These are phyloP conservation scores for Linanthus parryae DNA, from an alignment of 148 eudicot species.

Conservation along the genomic window DNA sequence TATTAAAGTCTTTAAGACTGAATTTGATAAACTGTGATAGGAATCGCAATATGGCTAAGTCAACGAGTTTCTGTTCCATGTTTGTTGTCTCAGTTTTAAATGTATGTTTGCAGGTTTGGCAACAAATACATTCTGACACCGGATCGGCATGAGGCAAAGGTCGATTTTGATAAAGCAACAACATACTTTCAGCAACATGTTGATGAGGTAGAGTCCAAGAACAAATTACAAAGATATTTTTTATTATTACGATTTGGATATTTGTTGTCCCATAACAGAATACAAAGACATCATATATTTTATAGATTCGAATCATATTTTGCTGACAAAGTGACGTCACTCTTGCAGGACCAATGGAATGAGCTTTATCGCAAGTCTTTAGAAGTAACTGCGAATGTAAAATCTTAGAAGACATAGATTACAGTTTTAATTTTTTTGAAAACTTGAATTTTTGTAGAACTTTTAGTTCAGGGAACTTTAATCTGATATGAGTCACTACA, in stretches of 20 bases:
- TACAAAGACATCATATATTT: neutral
- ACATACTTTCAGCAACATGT: slow-evolving; percentile 41
- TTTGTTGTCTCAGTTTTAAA: no score
- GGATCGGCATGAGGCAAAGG: slow-evolving; percentile 37
- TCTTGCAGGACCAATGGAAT: slow-evolving; percentile 52
- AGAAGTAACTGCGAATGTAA: slow-evolving; percentile 56
- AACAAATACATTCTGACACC: slow-evolving; percentile 48
- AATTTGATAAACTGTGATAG: no score
- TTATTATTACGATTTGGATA: neutral
- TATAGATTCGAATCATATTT: neutral
- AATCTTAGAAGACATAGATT: no score
- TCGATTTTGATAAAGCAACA: slow-evolving; percentile 41
- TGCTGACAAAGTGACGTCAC: slow-evolving; percentile 1
- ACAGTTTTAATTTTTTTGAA: no score
- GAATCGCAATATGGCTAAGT: no score
- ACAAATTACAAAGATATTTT: neutral
- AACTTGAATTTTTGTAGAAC: no score
- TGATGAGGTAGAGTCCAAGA: slow-evolving; percentile 31
- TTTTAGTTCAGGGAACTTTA: no score
- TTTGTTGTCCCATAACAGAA: no score
- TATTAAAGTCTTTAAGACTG: no score
- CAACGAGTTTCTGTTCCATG: no score
- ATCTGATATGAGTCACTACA: no score
- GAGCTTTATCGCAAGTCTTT: slow-evolving; percentile 55
- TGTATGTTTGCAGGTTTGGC: no score